These are phyloP conservation scores for Luzula sylvatica DNA, from an alignment of 176 grass and related monocot genomes.

Conservation along the genomic window DNA sequence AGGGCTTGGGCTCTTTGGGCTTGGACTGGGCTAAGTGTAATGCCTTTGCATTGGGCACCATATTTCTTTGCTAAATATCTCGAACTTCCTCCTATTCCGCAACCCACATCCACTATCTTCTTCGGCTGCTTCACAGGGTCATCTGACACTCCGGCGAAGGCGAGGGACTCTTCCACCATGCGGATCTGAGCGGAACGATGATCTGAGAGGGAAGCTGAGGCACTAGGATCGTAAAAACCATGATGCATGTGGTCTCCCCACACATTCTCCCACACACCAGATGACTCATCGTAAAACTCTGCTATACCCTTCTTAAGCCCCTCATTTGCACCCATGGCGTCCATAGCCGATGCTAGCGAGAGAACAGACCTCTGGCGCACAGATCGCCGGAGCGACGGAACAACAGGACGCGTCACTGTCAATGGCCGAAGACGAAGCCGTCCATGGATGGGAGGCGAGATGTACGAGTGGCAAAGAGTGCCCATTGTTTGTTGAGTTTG, in stretches of 20 bases:
- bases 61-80: constrained; percentile 88
- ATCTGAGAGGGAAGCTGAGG: constrained; percentile 41
- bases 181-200: constrained; percentile 78
- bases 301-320: constrained; percentile 89
- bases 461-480: constrained; percentile 21
- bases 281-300: constrained; percentile 93
- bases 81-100: constrained; percentile 90
- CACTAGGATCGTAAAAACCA: constrained; percentile 59
- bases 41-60: constrained; percentile 50
- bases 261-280: constrained; percentile 67
- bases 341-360: constrained; percentile 16
- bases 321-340: constrained; percentile 4
- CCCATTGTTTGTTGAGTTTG: background rate
- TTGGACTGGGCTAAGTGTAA: constrained; percentile 90
- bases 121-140: constrained; percentile 47
- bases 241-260: constrained; percentile 99
- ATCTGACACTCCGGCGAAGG: constrained; percentile 73
- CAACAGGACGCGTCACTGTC: background rate
- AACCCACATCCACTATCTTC: constrained; percentile 70
- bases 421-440: background rate
- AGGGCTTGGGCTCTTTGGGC: constrained; percentile 68
- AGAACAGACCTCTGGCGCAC: background rate
- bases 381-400: background rate
- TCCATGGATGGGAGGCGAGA: too few relatives aligned
- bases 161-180: constrained; percentile 86